Conservation (phyloP, 148 eudicot species). For the Gaultheria prostrata region DNA sequence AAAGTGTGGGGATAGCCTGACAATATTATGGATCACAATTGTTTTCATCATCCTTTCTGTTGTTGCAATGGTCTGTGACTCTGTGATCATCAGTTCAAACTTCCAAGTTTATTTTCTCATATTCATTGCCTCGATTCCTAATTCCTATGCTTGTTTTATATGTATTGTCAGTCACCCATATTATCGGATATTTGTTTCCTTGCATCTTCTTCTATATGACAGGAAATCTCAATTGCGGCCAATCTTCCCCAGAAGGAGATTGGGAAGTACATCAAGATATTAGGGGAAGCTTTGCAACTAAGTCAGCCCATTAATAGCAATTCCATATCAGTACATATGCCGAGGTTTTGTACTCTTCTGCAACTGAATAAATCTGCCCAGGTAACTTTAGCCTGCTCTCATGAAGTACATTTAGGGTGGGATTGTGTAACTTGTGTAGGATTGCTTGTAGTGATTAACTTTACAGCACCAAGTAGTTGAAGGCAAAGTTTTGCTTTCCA, state of each 20-base stretch:
- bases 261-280: conserved; percentile 94
- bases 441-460: neutral
- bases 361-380: conserved; percentile 98
- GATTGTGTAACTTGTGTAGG: too few relatives aligned
- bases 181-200: neutral
- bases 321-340: conserved; percentile 98
- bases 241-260: conserved; percentile 98
- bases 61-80: neutral
- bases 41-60: neutral
- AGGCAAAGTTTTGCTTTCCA: neutral
- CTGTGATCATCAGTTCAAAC: neutral
- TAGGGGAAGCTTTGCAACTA: conserved; percentile 96
- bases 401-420: neutral
- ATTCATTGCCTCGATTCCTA: neutral
- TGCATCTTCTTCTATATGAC: conserved; percentile 18
- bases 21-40: neutral
- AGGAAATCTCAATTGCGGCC: conserved; percentile 98
- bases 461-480: neutral
- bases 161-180: neutral
- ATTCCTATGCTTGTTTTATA: neutral
- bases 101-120: neutral
- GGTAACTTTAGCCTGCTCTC: conserved; percentile 37
- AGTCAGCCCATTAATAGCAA: conserved; percentile 98
- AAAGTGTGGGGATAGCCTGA: neutral
- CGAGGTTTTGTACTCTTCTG: conserved; percentile 92